Base-by-base conservation (phyloP, 2,329 filamentous ascomycete genomes). In the Harringtonia aguacate region DNA sequence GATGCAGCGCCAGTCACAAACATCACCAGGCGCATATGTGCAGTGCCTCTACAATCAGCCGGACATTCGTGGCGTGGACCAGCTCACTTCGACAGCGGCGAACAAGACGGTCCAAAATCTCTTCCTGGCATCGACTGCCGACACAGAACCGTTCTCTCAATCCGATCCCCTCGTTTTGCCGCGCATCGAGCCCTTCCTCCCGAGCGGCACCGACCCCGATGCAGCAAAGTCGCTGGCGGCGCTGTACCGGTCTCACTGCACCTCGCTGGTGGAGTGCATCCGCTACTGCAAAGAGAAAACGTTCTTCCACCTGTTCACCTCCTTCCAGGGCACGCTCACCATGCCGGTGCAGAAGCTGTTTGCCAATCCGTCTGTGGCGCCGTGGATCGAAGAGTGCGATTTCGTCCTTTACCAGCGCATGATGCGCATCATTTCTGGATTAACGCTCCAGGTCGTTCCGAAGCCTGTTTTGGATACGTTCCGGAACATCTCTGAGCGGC, bases 271-370 rank as follows among this genome's bases (percentile, higher is more conserved):
- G 28, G 92, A 98, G 62, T 90, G 87, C 54, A 88, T 98, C 49
- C 84, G 92, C 27, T 97, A 86, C 61, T 95, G 90, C 71, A 94
- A 92, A 58, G 87, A 95, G 62, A 94, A 95, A 65, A 90, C 88
- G 8, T 94, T 98, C 61, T 94, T 95, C 60, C 86, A 94, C 52
- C 76, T 95, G 15, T 95, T 94, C 60, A 89, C 85, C 7, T 92
- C 90, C 1, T 97, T 98, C 61, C 87, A 95, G 56, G 92, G 92
- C 44, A 97, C 89, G 2, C 75, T 98, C 55, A 98, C 92, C 1
- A 94, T 95, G 62, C 92, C 92, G 7, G 90, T 97, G 4, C 88
- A 95, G 61, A 95, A 94, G 61, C 68, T 98, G 3, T 84, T 98
- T 55, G 80, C 81, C 14, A 79, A 94, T 56, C 79, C 84, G 3